Evolutionary conservation across 148 eudicot genomes (phyloP), one percentile per base, ranked within the genome.

Genomic region (Simmondsia chinensis): DNA sequence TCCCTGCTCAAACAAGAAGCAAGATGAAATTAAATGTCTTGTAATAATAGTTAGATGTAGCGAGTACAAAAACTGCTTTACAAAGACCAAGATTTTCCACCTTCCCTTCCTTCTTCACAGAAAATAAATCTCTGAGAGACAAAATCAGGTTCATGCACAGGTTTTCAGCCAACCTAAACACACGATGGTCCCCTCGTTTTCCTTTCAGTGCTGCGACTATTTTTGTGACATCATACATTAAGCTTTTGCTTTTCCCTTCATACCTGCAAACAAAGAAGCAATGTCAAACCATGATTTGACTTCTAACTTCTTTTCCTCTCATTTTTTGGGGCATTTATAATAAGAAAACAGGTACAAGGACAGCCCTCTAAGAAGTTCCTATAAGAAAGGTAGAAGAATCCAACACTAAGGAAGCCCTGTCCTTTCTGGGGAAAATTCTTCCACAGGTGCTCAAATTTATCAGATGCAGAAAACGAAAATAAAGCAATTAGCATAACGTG

Each of bases 171-270:
- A 91, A 67, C 72, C 99, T 70, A 48, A 85, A 86, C 27, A 71
- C 59, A 46, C 95, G 99, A 69, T 91, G 99, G 50, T 91, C 99
- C 46, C 94, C 94, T 19, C 94, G 89, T 66, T 91, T 91, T 39
- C 74, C 89, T 72, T 79, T 91, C 44, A 91, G 46, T 34, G 94
- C 75, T 39, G 79, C 67, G 64, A 86, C 75, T 50, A 91, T 79
- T 69, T 91, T 91, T 3, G 95, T 74, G 31, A 86, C 80, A 57
- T 91, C 99, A 50, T 91, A 73, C 85, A 91, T 91, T 44, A 91
- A 69, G 59, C 61, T 70, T 60, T 91, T 91, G 83, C 67, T 79
- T 69, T 91, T 86, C 41, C 99, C 94, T 74, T 77, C 89, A 63
- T 85, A 91, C 77, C 99, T 91, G 44, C 31, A 63, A 43, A 59